Conservation (phyloP, 2,329 filamentous ascomycete genomes). For the Escovopsis sp. region DNA sequence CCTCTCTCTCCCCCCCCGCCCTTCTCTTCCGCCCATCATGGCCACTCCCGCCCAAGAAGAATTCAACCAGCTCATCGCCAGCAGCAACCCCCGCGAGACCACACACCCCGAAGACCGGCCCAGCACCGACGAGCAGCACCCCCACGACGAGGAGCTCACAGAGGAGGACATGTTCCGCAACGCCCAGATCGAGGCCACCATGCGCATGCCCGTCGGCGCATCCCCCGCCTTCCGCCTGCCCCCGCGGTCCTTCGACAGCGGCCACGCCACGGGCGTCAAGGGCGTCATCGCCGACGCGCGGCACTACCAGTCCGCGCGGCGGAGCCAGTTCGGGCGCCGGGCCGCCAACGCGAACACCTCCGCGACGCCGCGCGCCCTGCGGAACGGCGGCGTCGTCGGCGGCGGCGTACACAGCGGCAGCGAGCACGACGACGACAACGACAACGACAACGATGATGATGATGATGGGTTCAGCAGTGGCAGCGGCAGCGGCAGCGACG, state of each 20-base stretch:
- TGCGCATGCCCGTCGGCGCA: constrained; percentile 45
- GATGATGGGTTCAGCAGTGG: constrained; percentile 22
- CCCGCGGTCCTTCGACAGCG: constrained; percentile 47
- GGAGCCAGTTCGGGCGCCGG: constrained; percentile 37
- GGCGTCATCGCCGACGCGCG: constrained; percentile 76
- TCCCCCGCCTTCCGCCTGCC: constrained; percentile 42
- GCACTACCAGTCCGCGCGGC: constrained; percentile 55
- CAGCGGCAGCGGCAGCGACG: constrained; percentile 33
- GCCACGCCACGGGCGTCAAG: constrained; percentile 67
- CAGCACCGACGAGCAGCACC: constrained; percentile 29
- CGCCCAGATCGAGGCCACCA: constrained; percentile 45
- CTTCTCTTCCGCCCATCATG: constrained; percentile 26
- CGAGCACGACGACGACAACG: constrained; percentile 31
- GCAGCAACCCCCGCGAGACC: constrained; percentile 31
- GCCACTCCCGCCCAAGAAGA: constrained; percentile 51
- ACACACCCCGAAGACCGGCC: constrained; percentile 46
- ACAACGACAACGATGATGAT: constrained; percentile 8
- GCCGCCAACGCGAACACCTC: constrained; percentile 39
- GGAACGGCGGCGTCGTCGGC: background rate
- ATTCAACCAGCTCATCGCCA: constrained; percentile 47
- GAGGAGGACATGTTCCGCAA: constrained; percentile 41
- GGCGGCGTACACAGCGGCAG: constrained; percentile 13
- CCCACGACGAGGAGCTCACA: constrained; percentile 39
- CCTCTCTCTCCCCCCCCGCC: background rate
- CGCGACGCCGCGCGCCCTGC: constrained; percentile 24